Evolutionary conservation across 1,139 yeast species (phyloP).

Genomic region (Pichia sp.): DNA sequence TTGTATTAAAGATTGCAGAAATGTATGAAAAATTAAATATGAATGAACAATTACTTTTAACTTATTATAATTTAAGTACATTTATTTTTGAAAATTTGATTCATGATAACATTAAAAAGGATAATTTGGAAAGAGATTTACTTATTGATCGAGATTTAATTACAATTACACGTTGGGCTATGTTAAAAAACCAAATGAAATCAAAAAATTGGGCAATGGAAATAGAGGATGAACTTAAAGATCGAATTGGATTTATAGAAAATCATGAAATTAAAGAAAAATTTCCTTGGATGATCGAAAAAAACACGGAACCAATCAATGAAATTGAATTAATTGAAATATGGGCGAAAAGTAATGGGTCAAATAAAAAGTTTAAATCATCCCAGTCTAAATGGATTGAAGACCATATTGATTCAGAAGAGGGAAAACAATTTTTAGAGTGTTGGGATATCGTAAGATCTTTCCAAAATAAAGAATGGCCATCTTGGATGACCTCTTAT

Average conservation of each 20-base stretch:
- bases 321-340: conserved; percentile 21
- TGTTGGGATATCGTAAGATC: conserved; percentile 20
- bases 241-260: conserved; percentile 25
- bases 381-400: conserved; percentile 15
- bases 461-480: conserved; percentile 20
- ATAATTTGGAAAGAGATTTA: conserved; percentile 22
- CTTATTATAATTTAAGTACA: conserved; percentile 22
- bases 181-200: conserved; percentile 15
- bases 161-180: conserved; percentile 24
- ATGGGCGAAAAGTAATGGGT: conserved; percentile 5
- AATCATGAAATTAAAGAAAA: conserved; percentile 10
- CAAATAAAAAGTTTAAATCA: neutral
- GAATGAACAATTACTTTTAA: conserved; percentile 20
- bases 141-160: conserved; percentile 26
- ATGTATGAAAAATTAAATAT: conserved; percentile 45
- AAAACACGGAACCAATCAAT: conserved; percentile 8
- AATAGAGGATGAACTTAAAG: conserved; percentile 15
- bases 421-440: conserved; percentile 18
- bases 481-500: conserved; percentile 23
- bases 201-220: conserved; percentile 12
- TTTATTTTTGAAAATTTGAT: conserved; percentile 25
- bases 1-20: conserved; percentile 80
- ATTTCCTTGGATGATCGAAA: conserved; percentile 13
- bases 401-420: conserved; percentile 12
- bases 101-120: conserved; percentile 15